Conservation (phyloP, 345 rosid species). For the Populus simonii region DNA sequence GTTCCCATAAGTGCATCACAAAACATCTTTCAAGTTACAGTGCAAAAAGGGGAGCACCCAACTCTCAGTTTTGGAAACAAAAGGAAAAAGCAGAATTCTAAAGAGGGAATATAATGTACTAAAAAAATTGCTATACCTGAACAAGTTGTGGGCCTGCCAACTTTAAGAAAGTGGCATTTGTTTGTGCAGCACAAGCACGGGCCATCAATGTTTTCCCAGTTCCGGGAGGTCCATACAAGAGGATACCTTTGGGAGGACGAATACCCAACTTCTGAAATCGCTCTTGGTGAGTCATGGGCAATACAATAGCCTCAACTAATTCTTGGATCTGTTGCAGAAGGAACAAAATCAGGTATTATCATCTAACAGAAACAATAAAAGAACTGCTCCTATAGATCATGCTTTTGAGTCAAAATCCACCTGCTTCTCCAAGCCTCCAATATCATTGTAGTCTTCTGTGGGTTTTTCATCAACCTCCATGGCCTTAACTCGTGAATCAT, state of each 20-base stretch:
- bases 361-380: background rate
- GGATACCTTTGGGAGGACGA: constrained; percentile 99
- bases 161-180: constrained; percentile 95
- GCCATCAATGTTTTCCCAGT: constrained; percentile 99
- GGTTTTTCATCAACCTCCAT: constrained; percentile 99
- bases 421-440: constrained; percentile 98
- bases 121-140: constrained; percentile 47
- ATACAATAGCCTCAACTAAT: constrained; percentile 95
- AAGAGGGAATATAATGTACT: background rate
- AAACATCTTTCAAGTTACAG: too few species aligned
- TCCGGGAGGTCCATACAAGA: constrained; percentile 97
- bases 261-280: constrained; percentile 87
- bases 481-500: constrained; percentile 95
- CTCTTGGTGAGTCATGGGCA: constrained; percentile 98
- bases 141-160: constrained; percentile 98
- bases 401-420: constrained; percentile 21
- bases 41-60: background rate
- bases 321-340: constrained; percentile 77
- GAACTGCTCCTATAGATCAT: background rate
- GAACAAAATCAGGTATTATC: background rate
- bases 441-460: constrained; percentile 95
- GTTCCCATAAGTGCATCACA: too few species aligned
- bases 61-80: background rate
- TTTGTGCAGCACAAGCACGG: constrained; percentile 99
- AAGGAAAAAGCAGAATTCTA: background rate